Base-by-base conservation (phyloP, 2,329 filamentous ascomycete species). In the Cytospora mali region DNA sequence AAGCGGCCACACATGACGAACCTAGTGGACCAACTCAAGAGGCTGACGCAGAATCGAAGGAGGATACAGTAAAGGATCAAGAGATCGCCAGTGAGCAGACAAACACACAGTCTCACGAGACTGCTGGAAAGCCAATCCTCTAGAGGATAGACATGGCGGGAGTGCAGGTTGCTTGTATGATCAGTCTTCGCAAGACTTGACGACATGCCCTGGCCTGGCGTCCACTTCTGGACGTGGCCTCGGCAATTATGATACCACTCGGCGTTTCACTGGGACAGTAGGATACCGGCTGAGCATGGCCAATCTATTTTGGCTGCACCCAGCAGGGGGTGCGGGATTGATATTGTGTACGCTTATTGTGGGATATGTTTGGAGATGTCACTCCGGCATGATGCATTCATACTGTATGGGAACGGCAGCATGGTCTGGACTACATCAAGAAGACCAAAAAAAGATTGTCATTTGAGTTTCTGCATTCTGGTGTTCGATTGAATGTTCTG, bases 191-290 rank as follows among this genome's bases (percentile, higher is more conserved):
- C 28, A 42, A 35, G 16, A 16, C 16, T 14, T n/a, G 18, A 31
- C 10, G 57, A 54, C 28, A 54, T 6, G 33, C 18, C 10, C 27
- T 10, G 14, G 27, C 21, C 28, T 10, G n/a, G 14, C 25, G 27
- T 54, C 57, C 25, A 54, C 50, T 13, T n/a, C 48, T 59, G 48
- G 49, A 35, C 18, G 23, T 39, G 35, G 31, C 27, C 35, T 18
- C 33, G 27, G 10, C 50, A 54, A 25, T 23, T 46, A 53, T 52
- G 60, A 58, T 62, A 58, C 49, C 60, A 62, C n/a, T 28, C 28
- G 50, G 58, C 58, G 53, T 60, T 59, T 60, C 35, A 52, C 48
- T 51, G 35, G 35, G 53, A 27, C 33, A 54, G 27, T 35, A 29
- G 13, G 13, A 33, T 48, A 9, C 27, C 42, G 42, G 35, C 39